Evolutionary conservation across 371 early-diverging fungal genomes (phyloP).

Genomic region (Saksenaea vasiformis): DNA sequence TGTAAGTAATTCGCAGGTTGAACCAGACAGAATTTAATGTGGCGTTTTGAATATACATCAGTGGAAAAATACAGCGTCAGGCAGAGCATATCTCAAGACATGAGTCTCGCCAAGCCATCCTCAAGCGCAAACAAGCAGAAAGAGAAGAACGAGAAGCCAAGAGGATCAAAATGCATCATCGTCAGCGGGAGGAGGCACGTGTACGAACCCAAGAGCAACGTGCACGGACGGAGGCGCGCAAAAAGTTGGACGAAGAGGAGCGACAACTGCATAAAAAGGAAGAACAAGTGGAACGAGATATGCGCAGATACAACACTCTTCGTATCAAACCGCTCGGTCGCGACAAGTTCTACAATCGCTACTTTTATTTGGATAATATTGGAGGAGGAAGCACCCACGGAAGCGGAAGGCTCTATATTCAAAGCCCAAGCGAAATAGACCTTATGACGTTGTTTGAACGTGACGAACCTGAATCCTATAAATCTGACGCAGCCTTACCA

Average conservation of each 20-base stretch:
- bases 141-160: conserved; percentile 53
- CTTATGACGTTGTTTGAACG: conserved; percentile 43
- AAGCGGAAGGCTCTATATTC: conserved; percentile 66
- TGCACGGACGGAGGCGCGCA: conserved; percentile 43
- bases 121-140: conserved; percentile 54
- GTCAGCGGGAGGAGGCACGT: conserved; percentile 54
- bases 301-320: conserved; percentile 61
- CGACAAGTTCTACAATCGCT: conserved; percentile 83
- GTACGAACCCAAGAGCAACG: conserved; percentile 49
- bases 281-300: conserved; percentile 67
- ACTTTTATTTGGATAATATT: conserved; percentile 84
- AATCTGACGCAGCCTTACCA: conserved; percentile 14
- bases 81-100: conserved; percentile 35
- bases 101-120: conserved; percentile 56
- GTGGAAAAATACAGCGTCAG: conserved; percentile 18
- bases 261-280: conserved; percentile 45
- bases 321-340: conserved; percentile 78
- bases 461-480: conserved; percentile 11
- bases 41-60: not conserved
- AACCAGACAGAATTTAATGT: not conserved
- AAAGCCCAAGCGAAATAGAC: conserved; percentile 57
- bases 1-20: conserved; percentile 6
- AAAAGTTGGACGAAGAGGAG: conserved; percentile 55
- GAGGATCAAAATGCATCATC: conserved; percentile 40
- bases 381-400: conserved; percentile 62